Evolutionary conservation across 805 yeast genomes (phyloP).

Genomic region (Ogataea naganishii): DNA sequence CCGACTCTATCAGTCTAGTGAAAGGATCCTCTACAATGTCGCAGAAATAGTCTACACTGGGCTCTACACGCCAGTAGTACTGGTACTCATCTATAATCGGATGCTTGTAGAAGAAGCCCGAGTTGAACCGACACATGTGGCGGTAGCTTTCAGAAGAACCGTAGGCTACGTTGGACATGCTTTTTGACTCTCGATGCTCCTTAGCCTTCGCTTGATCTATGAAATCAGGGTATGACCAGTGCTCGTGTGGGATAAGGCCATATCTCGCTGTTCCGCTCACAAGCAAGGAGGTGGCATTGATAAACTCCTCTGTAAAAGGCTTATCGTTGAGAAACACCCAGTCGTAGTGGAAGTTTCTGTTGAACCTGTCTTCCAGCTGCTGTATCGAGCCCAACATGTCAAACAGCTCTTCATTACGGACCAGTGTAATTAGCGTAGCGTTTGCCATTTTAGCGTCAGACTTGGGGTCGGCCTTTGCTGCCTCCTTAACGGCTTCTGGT

Average conservation of each 20-base stretch:
- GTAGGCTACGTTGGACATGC: constrained; percentile 37
- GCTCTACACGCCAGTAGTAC: constrained; percentile 58
- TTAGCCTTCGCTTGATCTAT: constrained; percentile 33
- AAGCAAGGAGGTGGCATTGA: constrained; percentile 23
- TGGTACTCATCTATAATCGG: constrained; percentile 43
- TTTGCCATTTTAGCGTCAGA: constrained; percentile 28
- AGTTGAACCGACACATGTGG: constrained; percentile 54
- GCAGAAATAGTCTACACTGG: constrained; percentile 41
- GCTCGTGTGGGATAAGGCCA: constrained; percentile 37
- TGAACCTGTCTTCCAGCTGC: constrained; percentile 31
- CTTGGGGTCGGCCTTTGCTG: constrained; percentile 3
- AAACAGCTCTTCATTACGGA: constrained; percentile 32
- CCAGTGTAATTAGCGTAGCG: constrained; percentile 51
- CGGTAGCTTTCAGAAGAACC: constrained; percentile 62
- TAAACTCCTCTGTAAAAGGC: constrained; percentile 35
- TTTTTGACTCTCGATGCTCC: constrained; percentile 23
- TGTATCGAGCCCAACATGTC: constrained; percentile 32
- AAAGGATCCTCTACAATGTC: constrained; percentile 49
- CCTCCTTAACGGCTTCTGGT: constrained; percentile 4
- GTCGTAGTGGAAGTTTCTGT: constrained; percentile 29
- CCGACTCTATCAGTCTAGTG: constrained; percentile 40
- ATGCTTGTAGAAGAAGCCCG: constrained; percentile 48
- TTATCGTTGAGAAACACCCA: constrained; percentile 42
- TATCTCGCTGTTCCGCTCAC: constrained; percentile 39
- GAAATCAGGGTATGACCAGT: constrained; percentile 45